Conservation (phyloP, 345 rosid species). For the Limnanthes douglasii region DNA sequence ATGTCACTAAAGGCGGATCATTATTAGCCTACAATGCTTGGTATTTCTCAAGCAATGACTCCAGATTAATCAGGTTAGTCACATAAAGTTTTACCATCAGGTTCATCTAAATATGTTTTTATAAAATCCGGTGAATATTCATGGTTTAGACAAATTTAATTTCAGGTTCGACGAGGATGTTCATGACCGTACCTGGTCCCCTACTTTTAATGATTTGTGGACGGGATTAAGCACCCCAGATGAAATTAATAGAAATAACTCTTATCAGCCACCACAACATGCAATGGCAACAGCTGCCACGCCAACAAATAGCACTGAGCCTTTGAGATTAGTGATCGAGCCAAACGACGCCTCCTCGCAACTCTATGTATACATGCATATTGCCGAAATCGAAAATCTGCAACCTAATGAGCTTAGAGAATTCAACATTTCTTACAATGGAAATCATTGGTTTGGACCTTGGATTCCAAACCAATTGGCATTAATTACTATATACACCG, state of each 20-base stretch:
- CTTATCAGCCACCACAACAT: slow-evolving; percentile 7
- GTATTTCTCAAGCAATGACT: too few species aligned
- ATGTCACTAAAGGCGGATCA: background rate
- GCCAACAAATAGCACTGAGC: slow-evolving; percentile 8
- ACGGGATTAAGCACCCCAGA: slow-evolving; percentile 1
- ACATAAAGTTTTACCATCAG: too few species aligned
- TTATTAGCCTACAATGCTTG: too few species aligned
- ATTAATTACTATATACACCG: background rate
- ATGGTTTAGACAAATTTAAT: too few species aligned
- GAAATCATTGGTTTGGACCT: background rate
- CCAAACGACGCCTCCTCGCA: background rate
- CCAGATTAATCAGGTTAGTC: too few species aligned
- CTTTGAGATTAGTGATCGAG: background rate
- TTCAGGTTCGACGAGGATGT: slow-evolving; percentile 20
- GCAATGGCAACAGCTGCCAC: slow-evolving; percentile 11
- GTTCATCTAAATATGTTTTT: too few species aligned
- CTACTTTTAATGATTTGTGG: background rate
- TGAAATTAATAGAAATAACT: background rate
- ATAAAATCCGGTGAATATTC: too few species aligned
- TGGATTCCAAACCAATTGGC: slow-evolving; percentile 5
- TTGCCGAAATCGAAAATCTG: slow-evolving; percentile 15
- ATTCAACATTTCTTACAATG: slow-evolving; percentile 7
- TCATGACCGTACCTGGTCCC: slow-evolving; percentile 17
- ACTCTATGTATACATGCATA: slow-evolving; percentile 15
- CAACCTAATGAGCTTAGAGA: slow-evolving; percentile 14